phyloP scores from a whole-genome alignment of 345 rosid genomes.

The Eucalyptus curtisii region DNA sequence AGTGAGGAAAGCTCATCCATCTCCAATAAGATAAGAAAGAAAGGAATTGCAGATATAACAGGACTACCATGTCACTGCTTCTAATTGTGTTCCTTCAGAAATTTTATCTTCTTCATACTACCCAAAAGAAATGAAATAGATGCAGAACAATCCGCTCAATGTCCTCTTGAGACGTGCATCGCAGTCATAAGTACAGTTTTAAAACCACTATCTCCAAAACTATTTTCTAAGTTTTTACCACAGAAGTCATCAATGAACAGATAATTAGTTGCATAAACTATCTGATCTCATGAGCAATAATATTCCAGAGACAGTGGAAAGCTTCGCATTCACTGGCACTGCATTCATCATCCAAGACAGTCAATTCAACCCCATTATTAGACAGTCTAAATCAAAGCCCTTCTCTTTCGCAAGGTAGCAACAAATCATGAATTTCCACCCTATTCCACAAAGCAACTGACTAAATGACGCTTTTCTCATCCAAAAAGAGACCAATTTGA shows the following conservation, averaged over 20 bases:
- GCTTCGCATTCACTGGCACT: not conserved
- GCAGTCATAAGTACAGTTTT: not conserved
- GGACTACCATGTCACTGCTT: not conserved
- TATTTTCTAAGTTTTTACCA: not conserved
- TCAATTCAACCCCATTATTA: not conserved
- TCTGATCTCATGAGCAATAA: not conserved
- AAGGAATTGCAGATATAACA: not conserved
- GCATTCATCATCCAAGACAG: not conserved
- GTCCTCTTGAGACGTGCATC: not conserved
- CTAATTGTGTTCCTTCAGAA: not conserved
- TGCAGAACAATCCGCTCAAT: not conserved
- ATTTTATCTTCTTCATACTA: not conserved
- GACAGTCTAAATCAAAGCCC: not conserved
- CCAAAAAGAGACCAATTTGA: not conserved
- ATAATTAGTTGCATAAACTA: not conserved
- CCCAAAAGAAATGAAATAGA: not conserved
- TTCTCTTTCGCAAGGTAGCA: not conserved
- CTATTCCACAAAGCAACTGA: not conserved
- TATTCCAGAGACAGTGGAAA: not conserved
- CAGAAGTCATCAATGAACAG: not conserved
- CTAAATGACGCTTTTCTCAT: not conserved
- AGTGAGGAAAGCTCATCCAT: not conserved
- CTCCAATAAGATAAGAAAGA: not conserved
- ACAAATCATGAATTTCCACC: not conserved
- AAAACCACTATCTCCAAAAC: not conserved